These are phyloP conservation scores for Cucumis hystrix DNA, from an alignment of 306 rosid species.

Conservation along the genomic window DNA sequence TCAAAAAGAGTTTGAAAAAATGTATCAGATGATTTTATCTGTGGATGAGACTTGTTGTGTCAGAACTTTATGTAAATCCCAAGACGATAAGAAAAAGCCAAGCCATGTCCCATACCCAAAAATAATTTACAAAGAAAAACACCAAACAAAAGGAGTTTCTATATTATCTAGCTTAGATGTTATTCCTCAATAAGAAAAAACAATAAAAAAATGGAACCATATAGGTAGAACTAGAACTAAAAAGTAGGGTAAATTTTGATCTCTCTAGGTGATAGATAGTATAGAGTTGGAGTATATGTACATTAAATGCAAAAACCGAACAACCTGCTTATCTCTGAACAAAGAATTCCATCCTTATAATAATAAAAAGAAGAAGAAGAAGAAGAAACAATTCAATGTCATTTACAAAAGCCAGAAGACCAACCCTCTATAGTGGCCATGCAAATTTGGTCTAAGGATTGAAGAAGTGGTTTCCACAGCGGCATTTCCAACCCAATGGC, in stretches of 20 bases:
- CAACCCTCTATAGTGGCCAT: neutral
- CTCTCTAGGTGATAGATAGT: neutral
- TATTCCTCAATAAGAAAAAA: neutral
- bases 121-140: neutral
- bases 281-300: neutral
- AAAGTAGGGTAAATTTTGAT: neutral
- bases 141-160: neutral
- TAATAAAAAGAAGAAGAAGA: neutral
- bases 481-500: conserved; percentile 96
- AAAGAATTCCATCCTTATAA: neutral
- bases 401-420: neutral
- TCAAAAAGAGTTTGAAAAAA: neutral
- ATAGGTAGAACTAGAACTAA: neutral
- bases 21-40: neutral
- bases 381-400: neutral
- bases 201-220: neutral
- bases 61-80: conserved; percentile 16
- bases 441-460: conserved; percentile 37
- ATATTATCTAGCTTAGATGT: neutral
- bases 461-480: conserved; percentile 60
- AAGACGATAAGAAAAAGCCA: conserved; percentile 17
- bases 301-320: conserved; percentile 4
- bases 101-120: neutral
- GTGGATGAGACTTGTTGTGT: neutral
- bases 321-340: neutral